phyloP scores from a whole-genome alignment of 192 early-diverging fungal species.

The Chytriomyces hyalinus region DNA sequence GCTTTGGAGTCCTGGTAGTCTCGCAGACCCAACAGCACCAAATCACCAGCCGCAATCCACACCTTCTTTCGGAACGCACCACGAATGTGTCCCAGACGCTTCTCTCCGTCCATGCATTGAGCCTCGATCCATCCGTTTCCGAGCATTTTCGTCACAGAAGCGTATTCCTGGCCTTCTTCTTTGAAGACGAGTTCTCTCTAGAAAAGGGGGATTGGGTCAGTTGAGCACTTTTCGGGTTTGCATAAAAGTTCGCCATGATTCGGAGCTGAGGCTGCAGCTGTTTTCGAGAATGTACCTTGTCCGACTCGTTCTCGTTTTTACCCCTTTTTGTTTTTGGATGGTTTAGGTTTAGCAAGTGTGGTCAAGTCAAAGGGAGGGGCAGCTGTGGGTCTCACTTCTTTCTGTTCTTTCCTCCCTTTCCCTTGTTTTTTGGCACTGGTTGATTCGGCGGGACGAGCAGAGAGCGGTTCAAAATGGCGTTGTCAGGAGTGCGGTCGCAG shows the following conservation, averaged over 20 bases:
- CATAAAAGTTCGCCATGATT: too few species aligned
- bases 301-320: constrained; percentile 94
- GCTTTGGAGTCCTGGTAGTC: constrained; percentile 93
- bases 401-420: constrained; percentile 81
- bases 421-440: constrained; percentile 87
- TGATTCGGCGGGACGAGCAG: too few species aligned
- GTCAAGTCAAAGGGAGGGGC: not conserved
- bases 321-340: constrained; percentile 64
- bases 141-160: constrained; percentile 91
- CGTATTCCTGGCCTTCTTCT: constrained; percentile 98
- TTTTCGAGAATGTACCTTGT: constrained; percentile 59
- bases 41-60: constrained; percentile 91
- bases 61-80: constrained; percentile 96
- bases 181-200: constrained; percentile 92
- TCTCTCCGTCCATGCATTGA: constrained; percentile 87
- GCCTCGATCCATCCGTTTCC: constrained; percentile 94
- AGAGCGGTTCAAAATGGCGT: too few species aligned
- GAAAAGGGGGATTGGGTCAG: too few species aligned
- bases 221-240: too few species aligned
- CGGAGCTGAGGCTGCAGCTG: too few species aligned
- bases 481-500: too few species aligned
- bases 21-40: constrained; percentile 85
- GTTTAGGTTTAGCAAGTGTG: not conserved
- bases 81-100: constrained; percentile 93
- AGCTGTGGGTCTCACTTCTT: constrained; percentile 44